phyloP scores from a whole-genome alignment of 768 basidiomycete genomes.

The Trametes cinnabarina region DNA sequence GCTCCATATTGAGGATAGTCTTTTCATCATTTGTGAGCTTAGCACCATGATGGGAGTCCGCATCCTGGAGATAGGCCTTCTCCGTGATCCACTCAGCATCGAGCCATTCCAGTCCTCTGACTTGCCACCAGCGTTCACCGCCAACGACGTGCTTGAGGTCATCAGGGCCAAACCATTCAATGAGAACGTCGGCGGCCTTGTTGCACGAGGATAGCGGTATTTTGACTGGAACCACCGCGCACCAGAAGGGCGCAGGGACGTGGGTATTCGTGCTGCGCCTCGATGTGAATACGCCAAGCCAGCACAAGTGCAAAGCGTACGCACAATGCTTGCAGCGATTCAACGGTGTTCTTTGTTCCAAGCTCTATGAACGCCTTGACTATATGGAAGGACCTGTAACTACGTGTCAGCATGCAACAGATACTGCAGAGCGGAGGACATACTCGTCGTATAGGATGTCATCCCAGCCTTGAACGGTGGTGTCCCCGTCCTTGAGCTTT shows the following conservation, averaged over 20 bases:
- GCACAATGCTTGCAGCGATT: slow-evolving; percentile 68
- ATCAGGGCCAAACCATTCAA: slow-evolving; percentile 70
- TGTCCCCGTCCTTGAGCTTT: slow-evolving; percentile 35
- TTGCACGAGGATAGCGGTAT: slow-evolving; percentile 60
- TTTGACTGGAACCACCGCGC: slow-evolving; percentile 54
- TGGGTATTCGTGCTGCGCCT: slow-evolving; percentile 59
- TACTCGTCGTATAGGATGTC: slow-evolving; percentile 73
- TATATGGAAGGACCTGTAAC: slow-evolving; percentile 59
- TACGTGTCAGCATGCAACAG: not conserved
- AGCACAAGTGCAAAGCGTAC: slow-evolving; percentile 14
- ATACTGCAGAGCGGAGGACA: slow-evolving; percentile 16
- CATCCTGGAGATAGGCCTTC: slow-evolving; percentile 40
- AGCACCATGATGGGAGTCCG: slow-evolving; percentile 19
- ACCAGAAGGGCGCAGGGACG: slow-evolving; percentile 66
- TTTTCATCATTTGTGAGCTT: slow-evolving; percentile 39
- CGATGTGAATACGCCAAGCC: not conserved
- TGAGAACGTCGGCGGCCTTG: slow-evolving; percentile 61
- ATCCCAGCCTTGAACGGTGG: slow-evolving; percentile 46
- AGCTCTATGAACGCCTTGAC: slow-evolving; percentile 71
- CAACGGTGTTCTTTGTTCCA: slow-evolving; percentile 63
- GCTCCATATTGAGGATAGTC: slow-evolving; percentile 49
- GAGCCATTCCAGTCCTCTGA: slow-evolving; percentile 65
- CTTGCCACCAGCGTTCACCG: slow-evolving; percentile 83
- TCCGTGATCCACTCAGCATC: slow-evolving; percentile 65
- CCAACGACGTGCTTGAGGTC: slow-evolving; percentile 68